Evolutionary conservation across 2,329 filamentous ascomycete genomes (phyloP), one percentile per base, ranked within the genome.

Genomic region (Fusarium pseudoanthophilum): DNA sequence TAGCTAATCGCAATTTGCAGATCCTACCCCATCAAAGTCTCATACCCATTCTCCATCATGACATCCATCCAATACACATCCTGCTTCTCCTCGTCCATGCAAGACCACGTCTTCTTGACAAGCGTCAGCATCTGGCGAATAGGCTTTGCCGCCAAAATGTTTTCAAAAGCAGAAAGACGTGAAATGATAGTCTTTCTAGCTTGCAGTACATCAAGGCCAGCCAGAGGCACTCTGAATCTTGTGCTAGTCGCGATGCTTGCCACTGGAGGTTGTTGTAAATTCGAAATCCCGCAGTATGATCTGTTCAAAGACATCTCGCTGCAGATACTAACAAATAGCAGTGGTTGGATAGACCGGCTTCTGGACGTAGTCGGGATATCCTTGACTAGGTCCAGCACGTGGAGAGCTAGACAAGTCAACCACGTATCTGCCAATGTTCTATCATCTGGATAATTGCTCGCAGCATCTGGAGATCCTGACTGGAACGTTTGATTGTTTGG

Each of bases 11-110:
- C 55, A 40, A 13, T 3, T 21, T 7, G 15, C 28, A 18, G 34
- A 24, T 37, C 16, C 16, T 37, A 70, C 45, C 36, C 81, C 83
- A 69, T 78, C 57, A 78, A 55, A 13, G 77, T 79, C 60, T 79
- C 77, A 26, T 72, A 85, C 77, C 60, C 71, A 45, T 74, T 73
- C 16, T 77, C 73, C 58, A 77, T 74, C 75, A 77, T 77, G 3
- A 87, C 80, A 70, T 86, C 83, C 65, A 86, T 81, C 85, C 85
- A 86, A 69, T 85, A 85, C 11, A 79, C 78, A 16, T 84, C 62
- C 20, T 71, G 43, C 80, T 78, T 67, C 81, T 80, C 53, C 84
- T 79, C 79, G 80, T 83, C 71, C 73, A 75, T 75, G 40, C 57
- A 62, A 26, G 67, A 51, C 73, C 73, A 75, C 2, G 73, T 75